Percentiles rank a stretch among this genome's conserved stretches.
Conservation (phyloP, 805 yeast species). For the Candida tibetensis region DNA sequence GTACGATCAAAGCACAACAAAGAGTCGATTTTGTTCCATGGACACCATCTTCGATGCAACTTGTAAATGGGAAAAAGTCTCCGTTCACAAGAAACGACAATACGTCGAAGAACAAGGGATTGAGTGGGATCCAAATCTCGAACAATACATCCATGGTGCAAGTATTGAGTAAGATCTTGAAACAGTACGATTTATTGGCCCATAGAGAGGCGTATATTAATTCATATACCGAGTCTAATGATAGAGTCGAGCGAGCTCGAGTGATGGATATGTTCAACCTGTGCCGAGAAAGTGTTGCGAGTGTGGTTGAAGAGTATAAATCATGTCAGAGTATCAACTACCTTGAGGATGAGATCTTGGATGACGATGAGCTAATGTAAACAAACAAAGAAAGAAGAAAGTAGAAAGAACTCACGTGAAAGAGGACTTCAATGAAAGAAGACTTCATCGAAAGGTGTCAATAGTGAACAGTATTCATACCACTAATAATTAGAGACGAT, state of each 20-base stretch:
- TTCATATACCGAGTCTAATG: constrained; percentile 57
- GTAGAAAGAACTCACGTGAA: no score
- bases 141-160: constrained; percentile 76
- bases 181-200: constrained; percentile 77
- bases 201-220: constrained; percentile 81
- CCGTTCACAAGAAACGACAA: constrained; percentile 50
- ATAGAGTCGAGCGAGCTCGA: constrained; percentile 37
- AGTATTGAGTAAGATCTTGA: constrained; percentile 62
- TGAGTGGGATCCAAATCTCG: constrained; percentile 80
- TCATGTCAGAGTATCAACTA: constrained; percentile 41
- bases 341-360: constrained; percentile 44
- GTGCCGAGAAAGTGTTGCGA: constrained; percentile 46
- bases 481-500: no score
- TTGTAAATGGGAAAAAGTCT: constrained; percentile 73
- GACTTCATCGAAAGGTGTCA: no score
- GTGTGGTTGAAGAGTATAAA: constrained; percentile 47
- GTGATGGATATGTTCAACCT: constrained; percentile 49
- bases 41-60: constrained; percentile 75
- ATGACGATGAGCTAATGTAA: constrained; percentile 28
- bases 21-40: constrained; percentile 80
- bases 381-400: no score
- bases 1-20: constrained; percentile 58
- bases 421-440: no score
- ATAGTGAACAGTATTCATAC: no score
- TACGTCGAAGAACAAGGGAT: constrained; percentile 22